Evolutionary conservation across 2,329 filamentous ascomycete species (phyloP).

Genomic region (Cladosporium sp.): DNA sequence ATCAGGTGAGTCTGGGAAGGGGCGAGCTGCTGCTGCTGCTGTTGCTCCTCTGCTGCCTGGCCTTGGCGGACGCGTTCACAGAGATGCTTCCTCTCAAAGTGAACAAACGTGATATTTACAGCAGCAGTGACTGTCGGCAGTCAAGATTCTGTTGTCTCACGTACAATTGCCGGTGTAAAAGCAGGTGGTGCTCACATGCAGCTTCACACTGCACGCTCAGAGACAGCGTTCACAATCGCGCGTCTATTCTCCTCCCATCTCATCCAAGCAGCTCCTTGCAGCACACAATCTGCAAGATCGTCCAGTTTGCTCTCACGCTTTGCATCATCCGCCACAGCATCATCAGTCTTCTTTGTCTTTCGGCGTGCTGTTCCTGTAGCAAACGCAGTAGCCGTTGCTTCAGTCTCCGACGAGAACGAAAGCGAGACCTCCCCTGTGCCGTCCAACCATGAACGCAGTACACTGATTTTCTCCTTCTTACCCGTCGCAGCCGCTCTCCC

Average conservation of each 20-base stretch:
- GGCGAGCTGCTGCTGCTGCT: background rate
- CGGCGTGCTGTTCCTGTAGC: slow-evolving; percentile 21
- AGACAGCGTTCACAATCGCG: background rate
- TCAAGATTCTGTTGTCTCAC: background rate
- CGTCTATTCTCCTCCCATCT: slow-evolving; percentile 63
- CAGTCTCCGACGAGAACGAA: slow-evolving; percentile 33
- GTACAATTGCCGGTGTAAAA: too few species aligned
- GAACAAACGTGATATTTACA: background rate
- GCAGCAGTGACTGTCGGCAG: too few species aligned
- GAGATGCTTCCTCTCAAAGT: background rate
- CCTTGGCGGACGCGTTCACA: too few species aligned
- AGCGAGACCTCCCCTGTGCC: slow-evolving; percentile 21
- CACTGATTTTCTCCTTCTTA: slow-evolving; percentile 60
- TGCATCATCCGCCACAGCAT: slow-evolving; percentile 19
- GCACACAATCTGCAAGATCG: slow-evolving; percentile 73
- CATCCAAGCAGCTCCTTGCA: slow-evolving; percentile 74
- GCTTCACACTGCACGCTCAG: too few species aligned
- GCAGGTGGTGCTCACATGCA: too few species aligned
- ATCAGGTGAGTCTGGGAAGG: background rate
- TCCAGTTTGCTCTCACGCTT: slow-evolving; percentile 59
- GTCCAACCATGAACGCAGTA: slow-evolving; percentile 55
- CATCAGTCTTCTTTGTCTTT: slow-evolving; percentile 21
- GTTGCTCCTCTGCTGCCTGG: background rate
- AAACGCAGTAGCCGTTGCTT: slow-evolving; percentile 36
- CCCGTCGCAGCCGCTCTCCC: background rate